These are phyloP conservation scores for Phialophora expanda DNA, from an alignment of 2,329 filamentous ascomycete genomes.

Conservation along the genomic window DNA sequence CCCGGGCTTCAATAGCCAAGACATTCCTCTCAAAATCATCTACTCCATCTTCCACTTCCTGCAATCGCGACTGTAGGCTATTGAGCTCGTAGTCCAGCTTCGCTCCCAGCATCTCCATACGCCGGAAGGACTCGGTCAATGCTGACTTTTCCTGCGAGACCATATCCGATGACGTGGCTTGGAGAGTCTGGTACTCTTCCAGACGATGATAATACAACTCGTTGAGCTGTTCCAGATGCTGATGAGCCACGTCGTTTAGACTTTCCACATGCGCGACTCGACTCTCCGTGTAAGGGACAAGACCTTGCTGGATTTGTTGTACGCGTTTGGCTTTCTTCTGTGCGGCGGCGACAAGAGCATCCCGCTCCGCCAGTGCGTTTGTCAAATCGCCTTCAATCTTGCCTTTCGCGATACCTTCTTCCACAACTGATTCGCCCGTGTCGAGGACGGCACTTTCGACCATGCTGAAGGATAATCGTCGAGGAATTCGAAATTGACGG, in stretches of 20 bases:
- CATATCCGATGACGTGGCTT: slow-evolving; percentile 70
- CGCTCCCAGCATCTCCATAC: slow-evolving; percentile 79
- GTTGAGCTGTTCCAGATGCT: slow-evolving; percentile 70
- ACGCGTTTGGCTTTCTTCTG: slow-evolving; percentile 49
- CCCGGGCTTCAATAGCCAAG: slow-evolving; percentile 68
- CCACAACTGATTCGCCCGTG: slow-evolving; percentile 40
- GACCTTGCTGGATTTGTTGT: slow-evolving; percentile 45
- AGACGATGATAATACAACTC: slow-evolving; percentile 70
- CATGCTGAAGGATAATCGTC: slow-evolving; percentile 55
- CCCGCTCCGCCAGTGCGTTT: slow-evolving; percentile 32
- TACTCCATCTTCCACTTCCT: slow-evolving; percentile 85
- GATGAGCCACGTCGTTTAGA: slow-evolving; percentile 68
- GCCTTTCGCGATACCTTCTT: slow-evolving; percentile 28
- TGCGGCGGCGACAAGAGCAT: slow-evolving; percentile 48
- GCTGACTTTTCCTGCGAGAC: slow-evolving; percentile 71
- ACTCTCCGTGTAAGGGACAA: slow-evolving; percentile 51
- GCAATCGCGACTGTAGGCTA: slow-evolving; percentile 76
- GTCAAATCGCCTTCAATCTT: slow-evolving; percentile 34
- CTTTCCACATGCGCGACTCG: slow-evolving; percentile 53
- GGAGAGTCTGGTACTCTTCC: slow-evolving; percentile 71
- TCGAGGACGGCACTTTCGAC: slow-evolving; percentile 52
- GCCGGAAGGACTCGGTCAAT: slow-evolving; percentile 73
- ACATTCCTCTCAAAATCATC: slow-evolving; percentile 80
- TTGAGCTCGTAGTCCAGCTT: slow-evolving; percentile 93
- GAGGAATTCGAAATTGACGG: slow-evolving; percentile 40